These are phyloP conservation scores for Uronychia binucleata DNA, from an alignment of 73 alveolate species.

Conservation along the genomic window DNA sequence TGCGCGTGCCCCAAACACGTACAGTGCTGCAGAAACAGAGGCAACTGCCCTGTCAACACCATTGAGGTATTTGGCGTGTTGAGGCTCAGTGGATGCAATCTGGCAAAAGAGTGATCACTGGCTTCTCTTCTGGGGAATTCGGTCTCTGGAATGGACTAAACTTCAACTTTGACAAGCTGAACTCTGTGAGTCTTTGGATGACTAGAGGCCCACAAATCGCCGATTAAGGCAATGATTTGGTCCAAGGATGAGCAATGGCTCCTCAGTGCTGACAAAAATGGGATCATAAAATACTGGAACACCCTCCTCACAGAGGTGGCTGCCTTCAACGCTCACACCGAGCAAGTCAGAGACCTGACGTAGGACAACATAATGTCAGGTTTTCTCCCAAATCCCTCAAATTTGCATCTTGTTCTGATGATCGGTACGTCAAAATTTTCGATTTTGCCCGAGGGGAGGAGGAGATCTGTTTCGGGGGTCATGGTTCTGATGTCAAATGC, in stretches of 20 bases:
- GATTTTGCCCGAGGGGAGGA: conserved; percentile 76
- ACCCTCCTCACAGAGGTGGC: conserved; percentile 37
- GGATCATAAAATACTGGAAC: conserved; percentile 77
- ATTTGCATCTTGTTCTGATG: conserved; percentile 92
- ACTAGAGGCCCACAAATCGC: conserved; percentile 61
- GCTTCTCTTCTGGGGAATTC: conserved; percentile 66
- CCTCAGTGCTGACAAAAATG: conserved; percentile 89
- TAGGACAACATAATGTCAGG: conserved; percentile 11
- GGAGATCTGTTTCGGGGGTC: conserved; percentile 85
- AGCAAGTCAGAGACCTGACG: conserved; percentile 74
- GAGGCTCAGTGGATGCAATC: conserved; percentile 55
- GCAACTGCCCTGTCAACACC: conserved; percentile 58
- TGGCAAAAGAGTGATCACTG: conserved; percentile 65
- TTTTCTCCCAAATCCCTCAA: conserved; percentile 81
- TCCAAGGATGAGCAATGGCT: conserved; percentile 80
- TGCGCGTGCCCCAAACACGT: conserved; percentile 39
- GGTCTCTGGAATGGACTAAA: conserved; percentile 60
- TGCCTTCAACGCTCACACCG: conserved; percentile 64
- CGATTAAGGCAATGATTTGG: conserved; percentile 85
- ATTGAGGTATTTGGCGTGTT: conserved; percentile 4
- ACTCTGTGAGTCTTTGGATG: background rate
- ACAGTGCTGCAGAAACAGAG: conserved; percentile 40
- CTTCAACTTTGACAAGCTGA: conserved; percentile 56
- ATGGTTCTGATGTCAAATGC: conserved; percentile 88
- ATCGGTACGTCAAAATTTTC: conserved; percentile 83